Conservation (phyloP, 2,329 filamentous ascomycete species). For the Penicillium frequentans region DNA sequence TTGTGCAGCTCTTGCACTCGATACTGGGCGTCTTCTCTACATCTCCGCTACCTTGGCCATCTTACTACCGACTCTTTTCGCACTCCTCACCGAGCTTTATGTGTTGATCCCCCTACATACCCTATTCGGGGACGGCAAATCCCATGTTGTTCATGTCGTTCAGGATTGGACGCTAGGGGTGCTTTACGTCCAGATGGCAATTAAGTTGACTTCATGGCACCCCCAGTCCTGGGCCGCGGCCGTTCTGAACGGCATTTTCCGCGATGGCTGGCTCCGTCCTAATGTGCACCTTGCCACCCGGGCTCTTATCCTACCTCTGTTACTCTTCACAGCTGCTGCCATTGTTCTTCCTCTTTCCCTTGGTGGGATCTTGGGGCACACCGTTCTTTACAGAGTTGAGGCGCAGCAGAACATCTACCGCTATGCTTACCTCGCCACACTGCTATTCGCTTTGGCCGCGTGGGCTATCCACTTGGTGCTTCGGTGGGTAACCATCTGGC, state of each 20-base stretch:
- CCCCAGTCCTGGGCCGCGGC: slow-evolving; percentile 69
- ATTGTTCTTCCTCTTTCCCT: slow-evolving; percentile 65
- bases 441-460: slow-evolving; percentile 55
- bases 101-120: slow-evolving; percentile 83
- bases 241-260: slow-evolving; percentile 72
- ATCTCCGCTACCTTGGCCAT: slow-evolving; percentile 72
- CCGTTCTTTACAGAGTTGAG: slow-evolving; percentile 33
- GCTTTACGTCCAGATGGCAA: slow-evolving; percentile 79
- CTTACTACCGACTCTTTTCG: slow-evolving; percentile 78
- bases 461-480: slow-evolving; percentile 39
- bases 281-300: slow-evolving; percentile 77
- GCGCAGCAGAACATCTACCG: slow-evolving; percentile 54
- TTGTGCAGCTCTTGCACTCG: slow-evolving; percentile 22
- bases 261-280: slow-evolving; percentile 74
- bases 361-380: slow-evolving; percentile 54
- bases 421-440: slow-evolving; percentile 71
- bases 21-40: slow-evolving; percentile 63
- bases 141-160: slow-evolving; percentile 69
- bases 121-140: slow-evolving; percentile 54
- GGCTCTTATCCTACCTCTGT: slow-evolving; percentile 77
- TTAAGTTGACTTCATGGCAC: slow-evolving; percentile 67
- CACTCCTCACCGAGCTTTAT: slow-evolving; percentile 82
- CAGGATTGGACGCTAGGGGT: slow-evolving; percentile 94
- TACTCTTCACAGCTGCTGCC: slow-evolving; percentile 61
- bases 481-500: slow-evolving; percentile 71